Percentiles rank a stretch among this genome's conserved stretches.
These are phyloP conservation scores for Eucalyptus victrix DNA, from an alignment of 345 rosid species.

Conservation along the genomic window DNA sequence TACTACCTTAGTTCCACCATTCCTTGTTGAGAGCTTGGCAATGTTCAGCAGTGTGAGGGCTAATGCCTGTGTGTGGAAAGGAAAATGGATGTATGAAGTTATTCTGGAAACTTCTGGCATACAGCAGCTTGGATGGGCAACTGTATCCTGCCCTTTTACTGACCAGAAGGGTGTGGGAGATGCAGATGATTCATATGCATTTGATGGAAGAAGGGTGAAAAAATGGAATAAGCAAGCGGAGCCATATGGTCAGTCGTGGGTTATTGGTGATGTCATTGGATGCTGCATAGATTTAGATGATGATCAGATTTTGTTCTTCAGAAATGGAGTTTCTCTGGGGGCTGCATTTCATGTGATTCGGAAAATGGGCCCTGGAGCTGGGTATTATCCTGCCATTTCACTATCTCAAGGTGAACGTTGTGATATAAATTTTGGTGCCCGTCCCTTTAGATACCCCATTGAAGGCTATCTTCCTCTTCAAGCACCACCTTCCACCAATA, in stretches of 20 bases:
- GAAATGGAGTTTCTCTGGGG: conserved; percentile 80
- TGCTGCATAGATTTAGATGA: conserved; percentile 76
- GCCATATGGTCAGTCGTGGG: conserved; percentile 90
- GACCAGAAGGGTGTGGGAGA: conserved; percentile 96
- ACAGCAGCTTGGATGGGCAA: conserved; percentile 97
- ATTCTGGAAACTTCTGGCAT: conserved; percentile 86
- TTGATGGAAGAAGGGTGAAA: conserved; percentile 85
- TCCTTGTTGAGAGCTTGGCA: conserved; percentile 82
- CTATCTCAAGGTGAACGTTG: conserved; percentile 92
- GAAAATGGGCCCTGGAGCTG: conserved; percentile 70
- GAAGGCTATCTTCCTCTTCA: conserved; percentile 62
- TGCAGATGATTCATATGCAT: conserved; percentile 97
- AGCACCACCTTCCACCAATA: conserved; percentile 34
- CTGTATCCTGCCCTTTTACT: conserved; percentile 77
- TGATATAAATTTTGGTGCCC: conserved; percentile 77
- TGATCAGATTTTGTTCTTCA: conserved; percentile 69
- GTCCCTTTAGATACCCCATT: conserved; percentile 67
- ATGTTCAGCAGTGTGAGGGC: conserved; percentile 84
- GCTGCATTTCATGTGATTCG: conserved; percentile 67
- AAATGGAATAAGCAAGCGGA: conserved; percentile 82
- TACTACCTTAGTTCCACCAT: conserved; percentile 46
- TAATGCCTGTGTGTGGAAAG: conserved; percentile 82
- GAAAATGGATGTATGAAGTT: conserved; percentile 99
- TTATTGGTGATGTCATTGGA: conserved; percentile 83
- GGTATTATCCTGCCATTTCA: conserved; percentile 90